Conservation (phyloP, 2,329 filamentous ascomycete genomes). For the Paecilomyces fulvus region DNA sequence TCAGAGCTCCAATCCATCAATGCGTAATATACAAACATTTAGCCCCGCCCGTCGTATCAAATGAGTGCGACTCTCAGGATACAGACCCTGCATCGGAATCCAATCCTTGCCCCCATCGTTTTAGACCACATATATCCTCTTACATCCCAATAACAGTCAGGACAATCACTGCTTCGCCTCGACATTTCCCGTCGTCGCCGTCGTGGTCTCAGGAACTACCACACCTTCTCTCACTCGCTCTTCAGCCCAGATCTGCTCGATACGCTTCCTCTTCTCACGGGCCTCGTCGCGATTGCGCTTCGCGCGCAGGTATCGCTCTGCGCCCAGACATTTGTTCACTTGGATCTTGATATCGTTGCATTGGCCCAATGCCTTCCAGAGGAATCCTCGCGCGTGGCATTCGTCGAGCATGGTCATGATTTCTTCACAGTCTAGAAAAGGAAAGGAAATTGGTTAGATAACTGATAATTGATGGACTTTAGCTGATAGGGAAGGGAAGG, state of each 20-base stretch:
- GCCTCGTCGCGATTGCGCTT: constrained; percentile 65
- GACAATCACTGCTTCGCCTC: background rate
- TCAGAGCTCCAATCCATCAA: background rate
- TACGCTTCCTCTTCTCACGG: constrained; percentile 60
- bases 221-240: constrained; percentile 21
- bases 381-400: constrained; percentile 85
- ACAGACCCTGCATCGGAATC: background rate
- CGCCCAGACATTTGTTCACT: constrained; percentile 76
- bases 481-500: background rate
- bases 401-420: constrained; percentile 91
- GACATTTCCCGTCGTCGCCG: background rate
- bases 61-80: background rate
- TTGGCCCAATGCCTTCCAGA: constrained; percentile 83
- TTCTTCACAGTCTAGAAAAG: constrained; percentile 73
- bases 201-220: constrained; percentile 5
- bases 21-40: background rate
- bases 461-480: background rate
- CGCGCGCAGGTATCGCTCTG: constrained; percentile 70
- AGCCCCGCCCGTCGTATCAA: background rate
- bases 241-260: constrained; percentile 71
- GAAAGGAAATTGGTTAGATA: constrained; percentile 4
- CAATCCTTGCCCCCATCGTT: no score
- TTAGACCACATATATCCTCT: no score
- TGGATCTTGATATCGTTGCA: constrained; percentile 80
- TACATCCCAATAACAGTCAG: background rate